Evolutionary conservation across 2,329 filamentous ascomycete genomes (phyloP), one percentile per base, ranked within the genome.

Genomic region (Cytospora schulzeri): DNA sequence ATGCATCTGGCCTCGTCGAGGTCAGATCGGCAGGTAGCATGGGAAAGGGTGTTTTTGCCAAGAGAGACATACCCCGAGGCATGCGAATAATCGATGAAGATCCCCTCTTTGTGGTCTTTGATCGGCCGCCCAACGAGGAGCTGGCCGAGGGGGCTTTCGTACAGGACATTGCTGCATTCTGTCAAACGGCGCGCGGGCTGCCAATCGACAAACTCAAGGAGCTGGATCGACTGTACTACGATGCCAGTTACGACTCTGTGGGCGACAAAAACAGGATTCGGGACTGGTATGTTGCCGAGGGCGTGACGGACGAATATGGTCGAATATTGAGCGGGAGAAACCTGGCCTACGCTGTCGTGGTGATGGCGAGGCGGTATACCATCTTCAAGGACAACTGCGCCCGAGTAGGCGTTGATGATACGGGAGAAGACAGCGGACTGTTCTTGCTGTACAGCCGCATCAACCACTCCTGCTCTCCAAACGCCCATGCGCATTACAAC

Each of bases 401-500:
- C 11, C 24, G 38, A 4, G 52, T 58, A 45, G 52, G 50, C 24
- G 22, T 17, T 14, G 28, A 50, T 28, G 29, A 53, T 9, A 53
- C 56, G 8, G 55, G 28, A 14, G n/a, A 22, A 12, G 31, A 45
- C 33, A 48, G 45, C 5, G 64, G 57, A 12, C 14, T 66, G 15
- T 66, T 64, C 48, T n/a, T 51, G 9, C 19, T 38, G 26, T 28
- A 60, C 31, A 51, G 57, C 5, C 61, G 60, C 15, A 33, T 71
- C 51, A 70, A 71, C 53, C 69, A 70, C 57, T 68, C 67, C 5
- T 71, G 69, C 58, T 53, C 54, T 5, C 67, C 68, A 19, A 71
- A 71, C 29, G 68, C 67, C 24, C 66, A 64, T 31, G 57, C 65
- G 45, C 60, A 63, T 48, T 69, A 67, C 60, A 67, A 68, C 38